Conservation (phyloP, 2,329 filamentous ascomycete genomes). For the Diaporthe aspalathi region DNA sequence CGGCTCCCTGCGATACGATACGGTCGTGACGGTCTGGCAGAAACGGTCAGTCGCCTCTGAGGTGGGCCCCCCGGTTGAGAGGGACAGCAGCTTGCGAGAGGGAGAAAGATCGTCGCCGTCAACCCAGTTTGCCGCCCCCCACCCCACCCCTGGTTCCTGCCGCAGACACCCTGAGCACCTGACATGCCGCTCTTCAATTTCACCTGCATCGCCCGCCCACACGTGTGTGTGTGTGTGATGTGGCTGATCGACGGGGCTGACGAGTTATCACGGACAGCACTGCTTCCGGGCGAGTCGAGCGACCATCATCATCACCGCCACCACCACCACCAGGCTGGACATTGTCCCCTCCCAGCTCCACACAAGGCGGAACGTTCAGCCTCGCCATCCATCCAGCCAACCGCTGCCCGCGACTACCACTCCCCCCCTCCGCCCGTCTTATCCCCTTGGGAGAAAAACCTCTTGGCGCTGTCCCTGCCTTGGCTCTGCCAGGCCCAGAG, state of each 20-base stretch:
- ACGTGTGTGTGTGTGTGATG: too few species aligned
- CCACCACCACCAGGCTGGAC: not conserved
- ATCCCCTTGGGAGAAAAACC: not conserved
- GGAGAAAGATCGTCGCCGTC: slow-evolving; percentile 16
- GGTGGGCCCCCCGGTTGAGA: not conserved
- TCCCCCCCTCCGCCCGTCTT: not conserved
- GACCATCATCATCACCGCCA: not conserved
- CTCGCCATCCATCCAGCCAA: not conserved
- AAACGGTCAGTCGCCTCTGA: not conserved
- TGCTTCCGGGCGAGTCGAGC: not conserved
- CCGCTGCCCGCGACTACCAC: not conserved
- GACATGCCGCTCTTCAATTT: slow-evolving; percentile 24
- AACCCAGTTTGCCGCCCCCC: not conserved
- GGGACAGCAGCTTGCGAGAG: not conserved
- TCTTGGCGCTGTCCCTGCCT: not conserved
- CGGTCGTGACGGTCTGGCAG: not conserved
- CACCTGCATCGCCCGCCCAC: not conserved
- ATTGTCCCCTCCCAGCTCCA: slow-evolving; percentile 2
- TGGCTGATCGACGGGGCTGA: slow-evolving; percentile 2
- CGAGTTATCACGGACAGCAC: slow-evolving; percentile 8
- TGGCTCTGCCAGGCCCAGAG: not conserved
- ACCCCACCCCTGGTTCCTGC: too few species aligned
- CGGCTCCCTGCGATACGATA: not conserved
- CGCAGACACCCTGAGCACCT: slow-evolving; percentile 4
- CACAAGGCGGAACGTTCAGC: slow-evolving; percentile 4